phyloP scores from a whole-genome alignment of 441 rosid genomes.

The Kokia cookei region DNA sequence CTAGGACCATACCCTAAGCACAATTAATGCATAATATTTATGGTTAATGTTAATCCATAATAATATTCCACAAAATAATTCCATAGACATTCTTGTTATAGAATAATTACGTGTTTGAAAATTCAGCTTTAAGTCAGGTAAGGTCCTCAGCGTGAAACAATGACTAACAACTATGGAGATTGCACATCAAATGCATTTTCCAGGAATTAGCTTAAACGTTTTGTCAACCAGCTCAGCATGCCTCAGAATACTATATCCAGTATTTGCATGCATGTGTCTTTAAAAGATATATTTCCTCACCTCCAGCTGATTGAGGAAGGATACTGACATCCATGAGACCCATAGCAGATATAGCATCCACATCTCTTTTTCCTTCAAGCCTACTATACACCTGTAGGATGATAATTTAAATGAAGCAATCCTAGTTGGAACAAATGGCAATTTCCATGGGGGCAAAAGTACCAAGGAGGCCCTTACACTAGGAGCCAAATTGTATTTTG shows the following conservation, averaged over 20 bases:
- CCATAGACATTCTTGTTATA: neutral
- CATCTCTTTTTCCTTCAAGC: slow-evolving; percentile 96
- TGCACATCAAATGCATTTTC: neutral
- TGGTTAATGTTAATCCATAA: neutral
- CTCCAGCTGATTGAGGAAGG: slow-evolving; percentile 96
- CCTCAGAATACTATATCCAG: neutral
- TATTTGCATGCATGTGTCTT: neutral
- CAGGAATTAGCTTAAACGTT: neutral
- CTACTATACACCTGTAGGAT: slow-evolving; percentile 72
- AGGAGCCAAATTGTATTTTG: too few species aligned
- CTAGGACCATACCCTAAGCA: neutral
- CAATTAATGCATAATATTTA: neutral
- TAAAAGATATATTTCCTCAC: slow-evolving; percentile 25
- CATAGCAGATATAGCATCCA: slow-evolving; percentile 74
- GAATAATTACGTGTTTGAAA: neutral
- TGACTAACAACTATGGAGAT: neutral
- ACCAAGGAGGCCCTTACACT: too few species aligned
- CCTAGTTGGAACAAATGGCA: neutral
- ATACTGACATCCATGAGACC: slow-evolving; percentile 91
- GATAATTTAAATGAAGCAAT: slow-evolving; percentile 1
- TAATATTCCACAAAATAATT: neutral
- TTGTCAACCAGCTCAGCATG: neutral
- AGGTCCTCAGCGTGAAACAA: neutral
- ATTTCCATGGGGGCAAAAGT: too few species aligned
- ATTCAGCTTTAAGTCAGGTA: neutral